Conservation (phyloP, 2,329 filamentous ascomycete species). For the Waltergamsia citrina region DNA sequence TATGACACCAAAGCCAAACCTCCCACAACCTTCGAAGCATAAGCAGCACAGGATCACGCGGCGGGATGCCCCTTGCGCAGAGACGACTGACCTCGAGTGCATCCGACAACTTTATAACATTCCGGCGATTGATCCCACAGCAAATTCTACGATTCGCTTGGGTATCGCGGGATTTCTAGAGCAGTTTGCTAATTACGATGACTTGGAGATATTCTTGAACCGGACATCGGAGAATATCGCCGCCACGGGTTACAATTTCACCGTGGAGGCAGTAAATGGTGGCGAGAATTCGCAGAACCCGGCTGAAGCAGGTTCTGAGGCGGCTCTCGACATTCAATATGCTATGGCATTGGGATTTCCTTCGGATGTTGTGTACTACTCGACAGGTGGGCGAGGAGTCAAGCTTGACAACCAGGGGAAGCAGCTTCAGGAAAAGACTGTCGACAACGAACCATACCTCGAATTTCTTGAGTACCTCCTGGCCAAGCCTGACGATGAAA, state of each 20-base stretch:
- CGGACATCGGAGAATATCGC: slow-evolving; percentile 24
- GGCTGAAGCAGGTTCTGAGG: slow-evolving; percentile 29
- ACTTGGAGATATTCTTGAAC: slow-evolving; percentile 28
- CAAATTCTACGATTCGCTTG: background rate
- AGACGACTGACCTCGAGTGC: slow-evolving; percentile 26
- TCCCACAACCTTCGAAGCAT: slow-evolving; percentile 7
- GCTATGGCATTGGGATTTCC: slow-evolving; percentile 35
- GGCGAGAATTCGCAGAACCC: slow-evolving; percentile 31
- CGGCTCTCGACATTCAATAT: slow-evolving; percentile 38
- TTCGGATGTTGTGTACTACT: slow-evolving; percentile 32
- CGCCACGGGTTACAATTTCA: slow-evolving; percentile 26
- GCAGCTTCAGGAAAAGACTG: slow-evolving; percentile 15
- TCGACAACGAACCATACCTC: slow-evolving; percentile 48
- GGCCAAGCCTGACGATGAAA: slow-evolving; percentile 25
- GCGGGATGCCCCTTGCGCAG: slow-evolving; percentile 15
- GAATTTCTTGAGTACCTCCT: slow-evolving; percentile 43
- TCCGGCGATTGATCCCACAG: slow-evolving; percentile 15
- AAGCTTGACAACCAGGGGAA: slow-evolving; percentile 29
- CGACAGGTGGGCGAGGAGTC: slow-evolving; percentile 31
- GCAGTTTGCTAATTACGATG: slow-evolving; percentile 32
- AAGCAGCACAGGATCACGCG: background rate
- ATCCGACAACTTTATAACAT: slow-evolving; percentile 34
- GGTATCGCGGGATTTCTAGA: slow-evolving; percentile 1
- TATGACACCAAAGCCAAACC: slow-evolving; percentile 28
- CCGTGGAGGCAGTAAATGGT: slow-evolving; percentile 29